These are phyloP conservation scores for Coemansia sp. DNA, from an alignment of 192 early-diverging fungal genomes.

Conservation along the genomic window DNA sequence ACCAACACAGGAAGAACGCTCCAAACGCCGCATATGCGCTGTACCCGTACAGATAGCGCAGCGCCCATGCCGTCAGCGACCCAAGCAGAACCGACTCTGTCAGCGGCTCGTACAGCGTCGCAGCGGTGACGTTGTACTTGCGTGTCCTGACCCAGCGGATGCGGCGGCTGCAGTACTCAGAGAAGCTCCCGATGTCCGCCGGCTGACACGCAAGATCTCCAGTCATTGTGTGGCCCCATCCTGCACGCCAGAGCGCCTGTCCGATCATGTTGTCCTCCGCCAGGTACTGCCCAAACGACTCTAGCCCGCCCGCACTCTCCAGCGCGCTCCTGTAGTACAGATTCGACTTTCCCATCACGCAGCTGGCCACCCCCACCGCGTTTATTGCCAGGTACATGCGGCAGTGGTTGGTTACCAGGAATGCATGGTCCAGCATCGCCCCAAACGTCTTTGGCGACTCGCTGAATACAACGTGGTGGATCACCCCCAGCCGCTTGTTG, in stretches of 20 bases:
- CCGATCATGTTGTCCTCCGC: slow-evolving; percentile 96
- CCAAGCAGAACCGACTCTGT: slow-evolving; percentile 85
- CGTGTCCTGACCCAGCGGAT: slow-evolving; percentile 91
- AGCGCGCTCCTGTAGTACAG: slow-evolving; percentile 85
- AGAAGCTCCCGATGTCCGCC: slow-evolving; percentile 68
- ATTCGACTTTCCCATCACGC: slow-evolving; percentile 94
- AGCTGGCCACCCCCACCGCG: slow-evolving; percentile 75
- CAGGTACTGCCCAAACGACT: slow-evolving; percentile 86
- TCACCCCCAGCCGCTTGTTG: slow-evolving; percentile 75
- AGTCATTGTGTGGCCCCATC: slow-evolving; percentile 82
- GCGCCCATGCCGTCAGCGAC: slow-evolving; percentile 68
- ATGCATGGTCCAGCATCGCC: slow-evolving; percentile 81
- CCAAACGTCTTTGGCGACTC: slow-evolving; percentile 70
- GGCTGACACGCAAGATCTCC: slow-evolving; percentile 85
- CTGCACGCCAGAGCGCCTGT: slow-evolving; percentile 75
- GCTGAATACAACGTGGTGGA: slow-evolving; percentile 93
- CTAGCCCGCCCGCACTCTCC: slow-evolving; percentile 77
- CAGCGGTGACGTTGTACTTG: slow-evolving; percentile 87
- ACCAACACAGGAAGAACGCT: slow-evolving; percentile 59
- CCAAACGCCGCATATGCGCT: slow-evolving; percentile 49
- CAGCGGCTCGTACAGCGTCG: slow-evolving; percentile 91
- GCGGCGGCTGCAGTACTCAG: slow-evolving; percentile 82
- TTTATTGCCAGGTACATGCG: slow-evolving; percentile 97
- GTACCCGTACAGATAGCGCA: slow-evolving; percentile 58
- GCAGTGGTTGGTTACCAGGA: slow-evolving; percentile 88